Evolutionary conservation across 768 basidiomycete species (phyloP).

Genomic region (Crassisporium funariophilum): DNA sequence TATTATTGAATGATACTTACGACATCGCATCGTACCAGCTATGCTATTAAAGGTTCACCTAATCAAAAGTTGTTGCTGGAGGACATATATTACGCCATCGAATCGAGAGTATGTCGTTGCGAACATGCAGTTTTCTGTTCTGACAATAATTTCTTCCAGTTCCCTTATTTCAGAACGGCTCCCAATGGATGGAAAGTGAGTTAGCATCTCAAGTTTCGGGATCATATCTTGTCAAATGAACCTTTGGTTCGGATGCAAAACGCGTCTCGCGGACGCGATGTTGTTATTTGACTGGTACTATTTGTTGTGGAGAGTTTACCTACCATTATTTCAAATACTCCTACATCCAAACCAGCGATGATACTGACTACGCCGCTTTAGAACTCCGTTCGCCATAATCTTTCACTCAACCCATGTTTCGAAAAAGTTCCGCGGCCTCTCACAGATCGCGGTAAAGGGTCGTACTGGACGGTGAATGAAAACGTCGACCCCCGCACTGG

Average conservation of each 20-base stretch:
- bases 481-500: slow-evolving; percentile 88
- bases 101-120: slow-evolving; percentile 68
- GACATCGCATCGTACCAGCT: slow-evolving; percentile 53
- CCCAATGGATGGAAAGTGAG: slow-evolving; percentile 93
- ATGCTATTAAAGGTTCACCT: slow-evolving; percentile 90
- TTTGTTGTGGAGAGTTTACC: slow-evolving; percentile 56
- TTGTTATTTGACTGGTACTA: slow-evolving; percentile 64
- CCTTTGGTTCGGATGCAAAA: slow-evolving; percentile 7
- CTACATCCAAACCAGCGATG: slow-evolving; percentile 27
- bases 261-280: slow-evolving; percentile 58
- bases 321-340: slow-evolving; percentile 31
- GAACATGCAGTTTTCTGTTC: slow-evolving; percentile 2
- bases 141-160: slow-evolving; percentile 45
- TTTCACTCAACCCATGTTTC: slow-evolving; percentile 89
- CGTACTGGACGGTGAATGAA: slow-evolving; percentile 92
- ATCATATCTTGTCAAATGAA: no score
- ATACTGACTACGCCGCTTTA: slow-evolving; percentile 36
- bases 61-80: slow-evolving; percentile 84
- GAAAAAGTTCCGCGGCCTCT: slow-evolving; percentile 91
- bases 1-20: slow-evolving; percentile 10
- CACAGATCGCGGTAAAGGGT: slow-evolving; percentile 88
- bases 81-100: slow-evolving; percentile 92
- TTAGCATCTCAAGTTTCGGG: no score
- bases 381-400: slow-evolving; percentile 91
- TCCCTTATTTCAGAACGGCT: slow-evolving; percentile 86